Evolutionary conservation across 2,329 filamentous ascomycete genomes (phyloP), one percentile per base, ranked within the genome.

Genomic region (Penicillium fuscoglaucum): DNA sequence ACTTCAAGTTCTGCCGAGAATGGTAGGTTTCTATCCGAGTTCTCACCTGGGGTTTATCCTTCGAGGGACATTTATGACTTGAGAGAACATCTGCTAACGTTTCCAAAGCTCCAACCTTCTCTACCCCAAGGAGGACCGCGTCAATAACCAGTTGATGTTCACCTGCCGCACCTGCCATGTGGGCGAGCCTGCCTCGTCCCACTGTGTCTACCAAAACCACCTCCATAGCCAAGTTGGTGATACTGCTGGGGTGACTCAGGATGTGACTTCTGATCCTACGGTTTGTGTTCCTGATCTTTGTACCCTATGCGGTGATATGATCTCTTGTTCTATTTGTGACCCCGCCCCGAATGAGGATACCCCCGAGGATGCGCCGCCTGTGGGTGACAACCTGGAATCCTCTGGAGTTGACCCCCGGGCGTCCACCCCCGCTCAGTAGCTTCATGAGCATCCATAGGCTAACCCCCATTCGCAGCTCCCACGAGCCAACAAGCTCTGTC

Each of bases 1-100:
- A 91, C 48, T 99, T 98, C 79, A 89, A 91, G 72, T 99, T 99
- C 84, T 99, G 95, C 82, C 92, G 91, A 69, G 95, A 99, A 83
- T 99, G 95, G 88, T 89, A 77, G 31, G 31, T 33, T 6, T 15
- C 31, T 13, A 12, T 15, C 12, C 12, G 4, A 33, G 5, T 33
- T 33, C 12, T 12, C 12, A 13, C 12, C 12, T 13, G 12, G 31
- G 2, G 4, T 33, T 33, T 33, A 33, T 33, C 31, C 12, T 33
- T 13, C 6, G 1, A 33, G 31, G 31, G 12, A 33, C 5, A 6
- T 21, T 1, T 17, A 6, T 10, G 4, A 1, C 4, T 19, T 10
- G 17, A 46, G 17, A 46, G 21, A 29, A 35, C 49, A 31, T 54
- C 59, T 65, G 65, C 71, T 70, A 58, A 71, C 59, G 40, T 37